Conservation (phyloP, 352 stramenopile species). For the Phytophthora foliorum region DNA sequence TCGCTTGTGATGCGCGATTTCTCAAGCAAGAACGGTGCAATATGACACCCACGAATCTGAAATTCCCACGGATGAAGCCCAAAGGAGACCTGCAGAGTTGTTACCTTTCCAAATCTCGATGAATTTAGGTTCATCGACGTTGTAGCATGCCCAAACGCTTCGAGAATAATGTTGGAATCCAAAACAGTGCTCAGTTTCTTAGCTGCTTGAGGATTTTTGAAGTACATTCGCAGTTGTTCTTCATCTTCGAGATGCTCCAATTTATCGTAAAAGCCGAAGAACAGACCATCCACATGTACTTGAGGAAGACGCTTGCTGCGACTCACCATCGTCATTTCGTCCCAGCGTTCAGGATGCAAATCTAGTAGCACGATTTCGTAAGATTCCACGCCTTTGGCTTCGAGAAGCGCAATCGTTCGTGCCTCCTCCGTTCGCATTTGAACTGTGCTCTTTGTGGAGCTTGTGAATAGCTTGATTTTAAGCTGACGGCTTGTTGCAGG, state of each 20-base stretch:
- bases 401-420: conserved; percentile 77
- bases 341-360: conserved; percentile 67
- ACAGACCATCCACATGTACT: conserved; percentile 74
- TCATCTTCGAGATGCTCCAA: conserved; percentile 82
- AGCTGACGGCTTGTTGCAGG: conserved; percentile 14
- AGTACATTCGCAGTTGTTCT: conserved; percentile 83
- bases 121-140: conserved; percentile 81
- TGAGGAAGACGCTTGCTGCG: conserved; percentile 79
- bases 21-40: conserved; percentile 75
- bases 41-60: conserved; percentile 62
- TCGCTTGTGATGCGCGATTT: conserved; percentile 67
- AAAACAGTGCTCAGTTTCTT: conserved; percentile 69
- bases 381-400: conserved; percentile 66
- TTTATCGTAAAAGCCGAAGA: conserved; percentile 87
- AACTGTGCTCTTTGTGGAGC: conserved; percentile 85
- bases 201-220: conserved; percentile 72
- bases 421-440: conserved; percentile 86
- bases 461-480: conserved; percentile 78
- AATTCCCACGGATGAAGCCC: conserved; percentile 59
- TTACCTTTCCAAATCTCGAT: conserved; percentile 77
- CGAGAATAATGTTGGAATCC: conserved; percentile 80
- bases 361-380: conserved; percentile 84
- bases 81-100: conserved; percentile 60
- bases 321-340: conserved; percentile 74
- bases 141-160: conserved; percentile 76